phyloP scores from a whole-genome alignment of 768 basidiomycete species.

The Tricholoma saponaceum region DNA sequence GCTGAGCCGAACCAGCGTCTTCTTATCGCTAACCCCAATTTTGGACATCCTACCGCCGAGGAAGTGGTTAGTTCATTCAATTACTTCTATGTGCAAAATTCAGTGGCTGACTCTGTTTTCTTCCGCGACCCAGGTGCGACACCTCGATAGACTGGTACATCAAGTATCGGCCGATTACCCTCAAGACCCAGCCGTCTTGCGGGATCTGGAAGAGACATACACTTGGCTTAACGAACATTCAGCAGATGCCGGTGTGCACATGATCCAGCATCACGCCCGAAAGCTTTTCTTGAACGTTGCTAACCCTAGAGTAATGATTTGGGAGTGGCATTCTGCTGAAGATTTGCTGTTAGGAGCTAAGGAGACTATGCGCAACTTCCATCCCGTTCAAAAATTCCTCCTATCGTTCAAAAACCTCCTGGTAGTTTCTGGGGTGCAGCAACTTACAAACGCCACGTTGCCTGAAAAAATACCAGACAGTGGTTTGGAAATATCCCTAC shows the following conservation, averaged over 20 bases:
- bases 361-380: conserved; percentile 23
- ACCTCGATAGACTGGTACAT: conserved; percentile 31
- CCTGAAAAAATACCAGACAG: conserved; percentile 14
- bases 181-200: conserved; percentile 23
- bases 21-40: conserved; percentile 26
- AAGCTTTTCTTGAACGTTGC: conserved; percentile 45
- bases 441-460: conserved; percentile 12
- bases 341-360: conserved; percentile 34
- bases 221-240: conserved; percentile 32
- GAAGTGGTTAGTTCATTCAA: conserved; percentile 38
- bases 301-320: conserved; percentile 27
- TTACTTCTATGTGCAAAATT: background rate
- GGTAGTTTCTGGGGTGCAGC: conserved; percentile 26
- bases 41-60: conserved; percentile 34
- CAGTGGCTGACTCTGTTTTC: background rate
- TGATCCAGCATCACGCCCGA: conserved; percentile 18
- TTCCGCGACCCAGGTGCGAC: conserved; percentile 29
- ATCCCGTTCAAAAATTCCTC: conserved; percentile 31
- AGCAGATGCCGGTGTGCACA: conserved; percentile 11
- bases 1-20: conserved; percentile 26
- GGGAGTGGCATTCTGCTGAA: conserved; percentile 36
- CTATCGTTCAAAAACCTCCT: conserved; percentile 28
- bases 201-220: conserved; percentile 41
- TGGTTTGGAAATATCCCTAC: conserved; percentile 4
- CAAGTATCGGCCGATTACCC: conserved; percentile 23